A percentile compares a stretch with the other conserved stretches of the same genome.
These are phyloP conservation scores for Colletotrichum sp. DNA, from an alignment of 2,329 filamentous ascomycete species.

Conservation along the genomic window DNA sequence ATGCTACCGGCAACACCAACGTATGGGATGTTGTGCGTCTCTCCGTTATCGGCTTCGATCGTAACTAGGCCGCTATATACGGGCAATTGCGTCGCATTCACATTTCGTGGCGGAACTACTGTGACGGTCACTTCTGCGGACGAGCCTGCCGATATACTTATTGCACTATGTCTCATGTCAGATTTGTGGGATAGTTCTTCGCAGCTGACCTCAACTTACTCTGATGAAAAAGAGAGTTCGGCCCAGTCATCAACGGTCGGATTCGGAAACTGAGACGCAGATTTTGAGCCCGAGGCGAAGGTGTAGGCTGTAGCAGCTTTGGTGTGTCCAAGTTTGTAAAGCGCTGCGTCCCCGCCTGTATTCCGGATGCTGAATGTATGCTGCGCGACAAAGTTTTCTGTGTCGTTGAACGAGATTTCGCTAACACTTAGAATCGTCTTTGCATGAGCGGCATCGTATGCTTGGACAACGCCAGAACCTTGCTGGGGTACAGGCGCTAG, in stretches of 20 bases:
- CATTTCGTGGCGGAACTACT: constrained; percentile 28
- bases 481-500: constrained; percentile 43
- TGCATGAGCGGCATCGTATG: constrained; percentile 43
- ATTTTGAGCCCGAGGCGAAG: constrained; percentile 18
- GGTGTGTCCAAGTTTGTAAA: constrained; percentile 40
- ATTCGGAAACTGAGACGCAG: constrained; percentile 22
- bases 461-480: constrained; percentile 46
- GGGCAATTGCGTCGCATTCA: constrained; percentile 35
- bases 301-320: constrained; percentile 43
- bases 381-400: constrained; percentile 37
- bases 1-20: constrained; percentile 37
- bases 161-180: not conserved
- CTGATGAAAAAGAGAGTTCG: constrained; percentile 18
- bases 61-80: constrained; percentile 48
- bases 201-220: not conserved
- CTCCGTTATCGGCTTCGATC: constrained; percentile 40
- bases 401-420: constrained; percentile 51
- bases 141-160: constrained; percentile 30
- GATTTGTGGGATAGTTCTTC: not conserved
- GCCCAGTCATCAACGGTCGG: constrained; percentile 20
- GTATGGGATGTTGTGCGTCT: constrained; percentile 43
- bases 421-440: constrained; percentile 40
- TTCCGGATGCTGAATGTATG: constrained; percentile 45
- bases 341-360: constrained; percentile 34
- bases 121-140: constrained; percentile 30